Conservation (phyloP, 257 asterid species). For the Scutellaria galericulata region DNA sequence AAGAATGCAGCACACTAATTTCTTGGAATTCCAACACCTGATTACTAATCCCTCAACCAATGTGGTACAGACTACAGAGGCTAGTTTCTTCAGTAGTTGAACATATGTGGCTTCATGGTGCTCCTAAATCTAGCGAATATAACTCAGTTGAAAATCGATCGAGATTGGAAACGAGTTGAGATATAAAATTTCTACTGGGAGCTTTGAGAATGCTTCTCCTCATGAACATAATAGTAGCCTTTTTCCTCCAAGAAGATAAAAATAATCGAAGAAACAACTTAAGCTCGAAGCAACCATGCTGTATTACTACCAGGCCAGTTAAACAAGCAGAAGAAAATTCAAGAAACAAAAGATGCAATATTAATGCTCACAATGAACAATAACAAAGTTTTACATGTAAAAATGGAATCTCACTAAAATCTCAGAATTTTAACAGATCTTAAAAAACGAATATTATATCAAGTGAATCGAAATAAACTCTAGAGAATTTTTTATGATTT, state of each 20-base stretch:
- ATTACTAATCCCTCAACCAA: background rate
- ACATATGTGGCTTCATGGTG: background rate
- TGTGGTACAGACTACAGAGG: background rate
- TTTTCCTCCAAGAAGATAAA: background rate
- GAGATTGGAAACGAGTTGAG: background rate
- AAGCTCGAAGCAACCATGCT: conserved; percentile 17
- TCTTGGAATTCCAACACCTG: background rate
- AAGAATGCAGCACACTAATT: background rate
- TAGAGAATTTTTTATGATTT: background rate
- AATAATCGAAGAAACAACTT: background rate
- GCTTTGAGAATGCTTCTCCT: background rate
- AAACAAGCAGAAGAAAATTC: background rate
- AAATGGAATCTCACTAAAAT: background rate
- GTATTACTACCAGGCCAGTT: background rate
- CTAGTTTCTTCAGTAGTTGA: background rate
- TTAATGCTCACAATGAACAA: background rate
- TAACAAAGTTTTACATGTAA: background rate
- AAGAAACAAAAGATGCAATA: conserved; percentile 1
- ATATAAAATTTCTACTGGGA: background rate
- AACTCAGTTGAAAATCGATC: background rate
- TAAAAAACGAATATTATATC: background rate
- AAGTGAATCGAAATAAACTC: background rate
- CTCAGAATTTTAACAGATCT: background rate
- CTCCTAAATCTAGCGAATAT: background rate
- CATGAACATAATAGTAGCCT: background rate